Evolutionary conservation across 2,329 filamentous ascomycete species (phyloP), one percentile per base, ranked within the genome.

Genomic region (Knufia petricola): DNA sequence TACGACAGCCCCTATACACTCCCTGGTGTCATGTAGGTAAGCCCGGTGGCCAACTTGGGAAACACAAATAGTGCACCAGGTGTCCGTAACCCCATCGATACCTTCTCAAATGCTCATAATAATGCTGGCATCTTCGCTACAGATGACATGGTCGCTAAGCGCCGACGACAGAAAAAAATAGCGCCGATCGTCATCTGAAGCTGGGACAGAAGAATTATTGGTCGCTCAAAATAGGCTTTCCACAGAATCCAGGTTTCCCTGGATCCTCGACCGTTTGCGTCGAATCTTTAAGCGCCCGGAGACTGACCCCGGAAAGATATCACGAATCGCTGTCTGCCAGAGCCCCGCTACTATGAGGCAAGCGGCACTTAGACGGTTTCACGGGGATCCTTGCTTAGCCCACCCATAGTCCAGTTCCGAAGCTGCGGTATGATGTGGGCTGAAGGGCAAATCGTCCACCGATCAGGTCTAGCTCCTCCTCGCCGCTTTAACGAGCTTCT

Each of bases 261-360:
- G 43, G 34, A 47, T 26, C 20, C 38, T 36, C 30, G 30, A 28
- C 37, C 32, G 13, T 37, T 38, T 15, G 32, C 34, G 38, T 38
- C 44, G 44, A 47, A 38, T 39, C 44, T 47, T 34, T 47, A 47
- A 47, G 44, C 44, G 44, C 44, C 44, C 44, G 34, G 44, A 30
- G 38, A 20, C 17, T 47, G 44, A 9, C 15, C 17, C n/a, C 32
- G 12, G 23, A 19, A 23, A 39, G 32, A 8, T 9, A 26, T n/a
- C 19, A 24, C 44, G 8, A 47, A 47, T 47, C 44, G 39, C 9
- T 32, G 3, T 31, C 3, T 13, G 2, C 4, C 23, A 32, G 12
- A n/a, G 12, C 19, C 19, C 20, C 19, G 28, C 41, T 19, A 26
- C 23, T 34, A 20, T 26, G 12, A n/a, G 31, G 24, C 41, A 12